Conservation (phyloP, 148 eudicot genomes). For the Rhododendron simsii region DNA sequence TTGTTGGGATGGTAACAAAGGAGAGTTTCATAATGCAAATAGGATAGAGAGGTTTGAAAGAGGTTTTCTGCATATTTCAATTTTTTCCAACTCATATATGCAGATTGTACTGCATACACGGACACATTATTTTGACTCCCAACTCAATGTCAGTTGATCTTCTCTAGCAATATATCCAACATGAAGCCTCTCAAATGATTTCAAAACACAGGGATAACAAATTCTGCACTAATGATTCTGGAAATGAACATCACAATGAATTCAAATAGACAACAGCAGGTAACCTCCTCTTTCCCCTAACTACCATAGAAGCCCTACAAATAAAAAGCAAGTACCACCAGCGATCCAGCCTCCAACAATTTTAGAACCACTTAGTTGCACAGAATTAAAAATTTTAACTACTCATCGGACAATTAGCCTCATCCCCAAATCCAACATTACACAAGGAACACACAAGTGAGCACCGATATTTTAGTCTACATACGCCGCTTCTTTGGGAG, state of each 20-base stretch:
- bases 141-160: too few species aligned
- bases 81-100: too few species aligned
- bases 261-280: not conserved
- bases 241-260: not conserved
- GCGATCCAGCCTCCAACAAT: not conserved
- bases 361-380: not conserved
- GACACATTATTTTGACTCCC: too few species aligned
- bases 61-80: not conserved
- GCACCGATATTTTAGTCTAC: slow-evolving; percentile 10
- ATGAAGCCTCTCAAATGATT: not conserved
- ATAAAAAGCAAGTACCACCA: not conserved
- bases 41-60: not conserved
- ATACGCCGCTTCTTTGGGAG: slow-evolving; percentile 63
- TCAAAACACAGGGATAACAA: not conserved
- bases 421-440: slow-evolving; percentile 5
- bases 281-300: not conserved
- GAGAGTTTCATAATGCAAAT: not conserved
- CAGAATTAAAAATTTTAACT: too few species aligned
- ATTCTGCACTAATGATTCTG: not conserved
- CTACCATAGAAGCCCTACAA: not conserved
- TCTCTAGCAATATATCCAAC: too few species aligned
- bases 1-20: not conserved
- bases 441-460: not conserved
- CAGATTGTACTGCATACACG: too few species aligned
- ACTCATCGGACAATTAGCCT: not conserved